phyloP scores from a whole-genome alignment of 345 rosid species.

The Carallia brachiata region DNA sequence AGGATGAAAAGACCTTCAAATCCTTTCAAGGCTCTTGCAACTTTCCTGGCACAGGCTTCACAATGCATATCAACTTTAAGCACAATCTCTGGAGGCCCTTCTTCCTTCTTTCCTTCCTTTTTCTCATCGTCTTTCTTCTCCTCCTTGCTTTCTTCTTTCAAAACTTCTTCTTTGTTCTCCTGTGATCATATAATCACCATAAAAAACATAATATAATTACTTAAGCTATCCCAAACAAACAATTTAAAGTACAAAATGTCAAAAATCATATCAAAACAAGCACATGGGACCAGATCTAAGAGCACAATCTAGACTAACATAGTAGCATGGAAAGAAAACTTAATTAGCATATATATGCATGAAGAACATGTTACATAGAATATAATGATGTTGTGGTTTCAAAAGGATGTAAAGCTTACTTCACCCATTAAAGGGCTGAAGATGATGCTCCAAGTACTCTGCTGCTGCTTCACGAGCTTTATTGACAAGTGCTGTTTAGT shows the following conservation, averaged over 20 bases:
- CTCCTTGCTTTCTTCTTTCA: slow-evolving; percentile 23
- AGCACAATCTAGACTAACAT: neutral
- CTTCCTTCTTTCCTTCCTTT: slow-evolving; percentile 34
- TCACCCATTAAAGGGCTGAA: slow-evolving; percentile 41
- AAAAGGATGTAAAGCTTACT: slow-evolving; percentile 26
- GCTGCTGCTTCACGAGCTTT: neutral
- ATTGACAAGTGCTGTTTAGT: neutral
- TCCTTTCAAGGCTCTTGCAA: slow-evolving; percentile 56
- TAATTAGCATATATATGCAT: neutral
- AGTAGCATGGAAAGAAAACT: neutral
- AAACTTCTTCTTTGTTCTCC: slow-evolving; percentile 23
- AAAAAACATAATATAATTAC: neutral
- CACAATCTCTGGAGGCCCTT: slow-evolving; percentile 50
- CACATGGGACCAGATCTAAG: neutral
- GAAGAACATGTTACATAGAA: neutral
- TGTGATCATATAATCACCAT: neutral
- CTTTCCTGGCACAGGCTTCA: slow-evolving; percentile 75
- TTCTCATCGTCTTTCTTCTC: slow-evolving; percentile 21
- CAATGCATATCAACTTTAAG: slow-evolving; percentile 84
- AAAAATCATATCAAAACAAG: too few relatives aligned
- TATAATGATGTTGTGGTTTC: too few relatives aligned
- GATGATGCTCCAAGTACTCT: slow-evolving; percentile 7
- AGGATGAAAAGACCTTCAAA: slow-evolving; percentile 44
- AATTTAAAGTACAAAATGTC: too few relatives aligned
- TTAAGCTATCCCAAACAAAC: too few relatives aligned